phyloP scores from a whole-genome alignment of 2,329 filamentous ascomycete genomes.

The Fusarium pseudograminearum region DNA sequence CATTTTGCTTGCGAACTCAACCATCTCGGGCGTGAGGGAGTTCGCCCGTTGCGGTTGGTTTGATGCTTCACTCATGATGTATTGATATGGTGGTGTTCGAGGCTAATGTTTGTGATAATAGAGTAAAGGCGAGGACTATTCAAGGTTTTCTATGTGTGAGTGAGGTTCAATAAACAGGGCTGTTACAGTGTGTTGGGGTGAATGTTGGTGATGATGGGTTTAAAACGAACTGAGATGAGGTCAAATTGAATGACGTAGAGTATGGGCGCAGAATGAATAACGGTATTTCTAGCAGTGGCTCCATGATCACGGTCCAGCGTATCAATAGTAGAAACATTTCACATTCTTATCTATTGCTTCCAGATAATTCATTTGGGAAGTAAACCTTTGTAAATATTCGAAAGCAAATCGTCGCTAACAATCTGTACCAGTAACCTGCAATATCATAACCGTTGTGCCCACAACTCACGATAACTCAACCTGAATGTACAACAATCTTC shows the following conservation, averaged over 20 bases:
- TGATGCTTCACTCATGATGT: constrained; percentile 32
- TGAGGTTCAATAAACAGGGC: not conserved
- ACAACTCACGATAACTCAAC: not conserved
- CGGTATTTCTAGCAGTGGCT: not conserved
- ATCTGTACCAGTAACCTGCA: not conserved
- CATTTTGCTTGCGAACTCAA: constrained; percentile 74
- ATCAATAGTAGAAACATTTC: not conserved
- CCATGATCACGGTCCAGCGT: not conserved
- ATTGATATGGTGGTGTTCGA: not conserved
- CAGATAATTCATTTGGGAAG: too few species aligned
- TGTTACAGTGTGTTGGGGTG: not conserved
- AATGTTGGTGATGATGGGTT: not conserved
- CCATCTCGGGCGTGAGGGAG: constrained; percentile 70
- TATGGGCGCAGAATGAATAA: not conserved
- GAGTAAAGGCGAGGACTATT: not conserved
- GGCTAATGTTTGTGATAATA: not conserved
- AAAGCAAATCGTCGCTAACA: not conserved
- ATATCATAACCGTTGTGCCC: not conserved
- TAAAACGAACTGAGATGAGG: constrained; percentile 1
- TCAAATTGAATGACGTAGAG: constrained; percentile 31
- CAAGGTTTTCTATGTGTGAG: not conserved
- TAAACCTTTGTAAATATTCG: not conserved
- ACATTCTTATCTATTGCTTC: not conserved
- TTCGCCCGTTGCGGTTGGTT: constrained; percentile 22
- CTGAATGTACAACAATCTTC: not conserved